These are phyloP conservation scores for Plantago ovata DNA, from an alignment of 257 asterid species.

Conservation along the genomic window DNA sequence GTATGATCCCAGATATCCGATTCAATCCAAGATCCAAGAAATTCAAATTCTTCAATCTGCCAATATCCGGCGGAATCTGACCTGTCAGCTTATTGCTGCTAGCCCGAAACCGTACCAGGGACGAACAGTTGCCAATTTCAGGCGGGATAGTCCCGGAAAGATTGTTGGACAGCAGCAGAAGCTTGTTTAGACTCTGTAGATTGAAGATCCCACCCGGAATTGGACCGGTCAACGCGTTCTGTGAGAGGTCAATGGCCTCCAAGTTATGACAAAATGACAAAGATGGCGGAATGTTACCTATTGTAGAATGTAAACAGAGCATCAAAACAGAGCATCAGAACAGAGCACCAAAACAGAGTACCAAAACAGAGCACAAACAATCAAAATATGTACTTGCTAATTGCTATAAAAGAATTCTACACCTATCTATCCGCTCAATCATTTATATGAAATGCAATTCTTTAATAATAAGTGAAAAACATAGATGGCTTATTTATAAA, in stretches of 20 bases:
- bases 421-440: no score
- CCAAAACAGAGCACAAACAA: no score
- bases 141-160: slow-evolving; percentile 47
- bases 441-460: no score
- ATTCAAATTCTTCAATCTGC: slow-evolving; percentile 44
- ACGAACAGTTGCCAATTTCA: slow-evolving; percentile 51
- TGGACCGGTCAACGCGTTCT: slow-evolving; percentile 44
- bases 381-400: no score
- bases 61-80: slow-evolving; percentile 44
- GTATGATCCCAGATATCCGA: slow-evolving; percentile 39
- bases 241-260: slow-evolving; percentile 52
- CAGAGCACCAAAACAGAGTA: no score
- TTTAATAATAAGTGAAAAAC: no score
- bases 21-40: slow-evolving; percentile 52
- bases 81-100: slow-evolving; percentile 40
- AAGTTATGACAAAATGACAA: slow-evolving; percentile 38
- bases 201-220: slow-evolving; percentile 47
- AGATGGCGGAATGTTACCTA: slow-evolving; percentile 43
- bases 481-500: no score
- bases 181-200: slow-evolving; percentile 40
- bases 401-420: no score
- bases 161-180: slow-evolving; percentile 44
- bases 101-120: slow-evolving; percentile 45
- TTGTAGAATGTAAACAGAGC: no score
- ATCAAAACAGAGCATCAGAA: no score